Evolutionary conservation across 2,329 filamentous ascomycete genomes (phyloP).

Genomic region (Xylariales sp.): DNA sequence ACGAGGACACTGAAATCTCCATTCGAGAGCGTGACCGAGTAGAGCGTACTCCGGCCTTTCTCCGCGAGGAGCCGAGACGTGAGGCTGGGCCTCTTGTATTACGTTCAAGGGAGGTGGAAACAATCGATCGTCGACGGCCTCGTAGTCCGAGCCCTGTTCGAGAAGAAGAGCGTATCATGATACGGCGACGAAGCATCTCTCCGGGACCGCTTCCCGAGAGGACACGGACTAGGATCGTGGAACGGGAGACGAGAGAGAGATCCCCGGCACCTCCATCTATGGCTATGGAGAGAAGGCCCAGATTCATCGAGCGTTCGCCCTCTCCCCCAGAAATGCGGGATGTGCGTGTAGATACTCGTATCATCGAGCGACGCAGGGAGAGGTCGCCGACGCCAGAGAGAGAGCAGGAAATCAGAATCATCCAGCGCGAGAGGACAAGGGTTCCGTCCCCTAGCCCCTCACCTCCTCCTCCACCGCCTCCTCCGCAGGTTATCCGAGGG

Average conservation of each 20-base stretch:
- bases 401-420: conserved; percentile 42
- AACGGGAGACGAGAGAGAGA: conserved; percentile 35
- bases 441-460: conserved; percentile 42
- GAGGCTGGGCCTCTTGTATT: conserved; percentile 51
- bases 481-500: conserved; percentile 62
- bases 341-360: conserved; percentile 10
- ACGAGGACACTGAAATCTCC: conserved; percentile 36
- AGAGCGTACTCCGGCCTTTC: conserved; percentile 43
- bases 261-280: conserved; percentile 31
- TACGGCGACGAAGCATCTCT: conserved; percentile 8
- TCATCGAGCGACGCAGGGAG: conserved; percentile 5
- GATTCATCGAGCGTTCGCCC: conserved; percentile 36
- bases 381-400: conserved; percentile 27
- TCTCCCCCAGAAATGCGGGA: conserved; percentile 17
- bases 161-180: conserved; percentile 37
- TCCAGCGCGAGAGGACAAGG: conserved; percentile 41
- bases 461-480: conserved; percentile 54
- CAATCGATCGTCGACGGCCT: conserved; percentile 42
- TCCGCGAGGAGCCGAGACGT: conserved; percentile 45
- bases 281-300: conserved; percentile 31
- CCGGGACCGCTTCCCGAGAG: conserved; percentile 12
- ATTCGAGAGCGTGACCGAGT: conserved; percentile 40
- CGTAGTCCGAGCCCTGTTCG: conserved; percentile 38
- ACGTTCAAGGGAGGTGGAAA: conserved; percentile 51
- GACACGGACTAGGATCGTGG: conserved; percentile 28